Percentiles rank a stretch among this genome's conserved stretches.
These are phyloP conservation scores for Lecanosticta acicola DNA, from an alignment of 2,329 filamentous ascomycete genomes.

Conservation along the genomic window DNA sequence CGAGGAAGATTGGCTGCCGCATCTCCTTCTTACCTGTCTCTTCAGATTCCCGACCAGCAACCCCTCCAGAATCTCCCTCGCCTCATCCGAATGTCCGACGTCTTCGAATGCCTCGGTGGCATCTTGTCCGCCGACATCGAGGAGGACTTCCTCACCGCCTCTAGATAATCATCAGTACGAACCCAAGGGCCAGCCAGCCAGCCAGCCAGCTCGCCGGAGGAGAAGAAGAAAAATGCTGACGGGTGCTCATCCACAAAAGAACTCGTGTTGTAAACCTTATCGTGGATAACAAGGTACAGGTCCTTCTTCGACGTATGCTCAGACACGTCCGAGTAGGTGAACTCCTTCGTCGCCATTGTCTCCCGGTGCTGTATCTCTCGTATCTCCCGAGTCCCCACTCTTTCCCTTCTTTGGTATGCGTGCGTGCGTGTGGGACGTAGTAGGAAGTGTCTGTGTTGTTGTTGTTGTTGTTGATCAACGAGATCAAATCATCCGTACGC, in stretches of 20 bases:
- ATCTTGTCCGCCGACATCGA: conserved; percentile 94
- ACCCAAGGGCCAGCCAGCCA: not conserved
- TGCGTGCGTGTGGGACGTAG: too few relatives aligned
- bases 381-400: too few relatives aligned
- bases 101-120: conserved; percentile 98
- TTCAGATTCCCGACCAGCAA: conserved; percentile 72
- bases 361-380: not conserved
- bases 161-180: conserved; percentile 43
- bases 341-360: conserved; percentile 53
- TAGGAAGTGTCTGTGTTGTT: too few relatives aligned
- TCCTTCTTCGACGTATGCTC: conserved; percentile 92
- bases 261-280: conserved; percentile 88
- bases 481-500: too few relatives aligned
- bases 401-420: too few relatives aligned
- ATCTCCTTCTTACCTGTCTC: conserved; percentile 70
- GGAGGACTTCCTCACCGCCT: conserved; percentile 95
- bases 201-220: not conserved
- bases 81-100: conserved; percentile 98
- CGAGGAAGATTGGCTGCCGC: too few relatives aligned
- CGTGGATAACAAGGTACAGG: conserved; percentile 83
- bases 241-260: conserved; percentile 97
- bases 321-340: conserved; percentile 75
- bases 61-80: conserved; percentile 81
- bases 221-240: conserved; percentile 46
- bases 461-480: too few relatives aligned